Conservation (phyloP, 2,329 filamentous ascomycete species). For the Talaromyces pinophilus region DNA sequence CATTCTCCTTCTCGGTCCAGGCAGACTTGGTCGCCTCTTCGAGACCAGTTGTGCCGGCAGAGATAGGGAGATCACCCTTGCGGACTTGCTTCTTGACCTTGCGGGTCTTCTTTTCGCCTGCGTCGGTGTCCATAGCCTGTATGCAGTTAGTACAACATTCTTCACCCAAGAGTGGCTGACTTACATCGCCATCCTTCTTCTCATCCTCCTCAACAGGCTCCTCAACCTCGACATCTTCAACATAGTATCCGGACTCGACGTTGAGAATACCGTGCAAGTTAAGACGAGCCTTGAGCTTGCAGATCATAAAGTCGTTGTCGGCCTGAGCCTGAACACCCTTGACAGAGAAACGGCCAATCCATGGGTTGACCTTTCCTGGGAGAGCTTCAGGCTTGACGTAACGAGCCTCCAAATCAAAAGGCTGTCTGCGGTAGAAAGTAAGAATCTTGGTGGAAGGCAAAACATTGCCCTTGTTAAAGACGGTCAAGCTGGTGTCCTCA, state of each 20-base stretch:
- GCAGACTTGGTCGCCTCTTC: constrained; percentile 67
- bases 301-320: constrained; percentile 98
- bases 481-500: constrained; percentile 93
- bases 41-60: constrained; percentile 77
- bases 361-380: constrained; percentile 86
- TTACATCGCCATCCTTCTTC: constrained; percentile 62
- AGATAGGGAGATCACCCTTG: constrained; percentile 91
- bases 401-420: constrained; percentile 92
- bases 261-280: constrained; percentile 97
- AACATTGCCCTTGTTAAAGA: constrained; percentile 96
- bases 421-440: constrained; percentile 97
- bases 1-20: constrained; percentile 77
- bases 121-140: constrained; percentile 84
- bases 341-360: constrained; percentile 96
- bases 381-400: constrained; percentile 85
- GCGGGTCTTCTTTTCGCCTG: constrained; percentile 76
- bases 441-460: constrained; percentile 99
- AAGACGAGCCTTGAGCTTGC: constrained; percentile 96
- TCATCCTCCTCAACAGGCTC: constrained; percentile 75
- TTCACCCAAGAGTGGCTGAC: constrained; percentile 26
- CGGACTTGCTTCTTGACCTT: constrained; percentile 99
- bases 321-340: constrained; percentile 94
- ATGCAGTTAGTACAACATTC: constrained; percentile 29
- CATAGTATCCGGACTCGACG: constrained; percentile 94
- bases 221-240: constrained; percentile 96